phyloP scores from a whole-genome alignment of 352 stramenopile genomes.

The Phytophthora vignae region DNA sequence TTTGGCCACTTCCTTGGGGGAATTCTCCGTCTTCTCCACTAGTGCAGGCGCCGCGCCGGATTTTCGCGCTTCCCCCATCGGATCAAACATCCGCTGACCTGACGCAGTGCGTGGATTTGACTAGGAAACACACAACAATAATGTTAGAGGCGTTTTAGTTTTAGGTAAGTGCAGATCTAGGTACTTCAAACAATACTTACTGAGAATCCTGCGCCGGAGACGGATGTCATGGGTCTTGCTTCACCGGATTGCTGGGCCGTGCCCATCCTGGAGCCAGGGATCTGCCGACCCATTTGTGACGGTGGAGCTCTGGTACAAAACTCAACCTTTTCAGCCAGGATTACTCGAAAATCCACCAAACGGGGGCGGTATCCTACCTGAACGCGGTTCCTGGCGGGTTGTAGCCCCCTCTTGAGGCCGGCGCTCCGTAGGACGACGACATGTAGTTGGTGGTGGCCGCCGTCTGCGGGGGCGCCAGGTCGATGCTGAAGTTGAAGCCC shows the following conservation, averaged over 20 bases:
- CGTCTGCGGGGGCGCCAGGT: constrained; percentile 78
- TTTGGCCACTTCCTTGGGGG: constrained; percentile 91
- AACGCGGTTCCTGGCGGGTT: constrained; percentile 79
- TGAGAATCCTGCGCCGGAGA: constrained; percentile 92
- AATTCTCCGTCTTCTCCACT: constrained; percentile 93
- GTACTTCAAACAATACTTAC: constrained; percentile 37
- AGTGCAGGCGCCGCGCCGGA: constrained; percentile 79
- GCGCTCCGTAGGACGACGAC: constrained; percentile 63
- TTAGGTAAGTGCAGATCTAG: not conserved
- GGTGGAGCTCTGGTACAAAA: constrained; percentile 54
- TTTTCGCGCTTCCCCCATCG: constrained; percentile 88
- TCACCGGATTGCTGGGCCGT: constrained; percentile 69
- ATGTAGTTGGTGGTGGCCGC: constrained; percentile 66
- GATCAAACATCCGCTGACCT: constrained; percentile 89
- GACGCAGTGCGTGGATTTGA: constrained; percentile 80
- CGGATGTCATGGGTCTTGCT: constrained; percentile 93
- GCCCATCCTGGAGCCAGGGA: constrained; percentile 66
- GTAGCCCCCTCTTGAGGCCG: constrained; percentile 63
- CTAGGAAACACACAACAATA: constrained; percentile 36
- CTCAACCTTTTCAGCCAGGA: not conserved
- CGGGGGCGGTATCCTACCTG: constrained; percentile 37
- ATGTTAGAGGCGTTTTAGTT: not conserved
- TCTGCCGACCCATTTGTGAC: constrained; percentile 80
- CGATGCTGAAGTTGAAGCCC: constrained; percentile 91
- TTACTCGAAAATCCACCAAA: not conserved